Conservation (phyloP, 2,329 filamentous ascomycete genomes). For the Ophiostoma piceae region DNA sequence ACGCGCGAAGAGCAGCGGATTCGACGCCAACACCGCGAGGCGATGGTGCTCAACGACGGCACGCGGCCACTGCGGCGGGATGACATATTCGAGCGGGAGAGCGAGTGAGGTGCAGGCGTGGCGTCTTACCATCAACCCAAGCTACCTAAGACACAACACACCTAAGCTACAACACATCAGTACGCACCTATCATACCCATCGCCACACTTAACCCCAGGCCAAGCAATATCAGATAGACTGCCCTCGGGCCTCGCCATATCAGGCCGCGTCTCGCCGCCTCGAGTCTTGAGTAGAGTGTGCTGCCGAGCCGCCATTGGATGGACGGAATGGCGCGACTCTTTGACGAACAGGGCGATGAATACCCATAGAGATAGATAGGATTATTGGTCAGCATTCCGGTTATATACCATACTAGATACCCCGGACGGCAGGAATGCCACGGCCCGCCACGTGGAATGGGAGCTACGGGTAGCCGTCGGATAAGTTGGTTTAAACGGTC, state of each 20-base stretch:
- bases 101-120: slow-evolving; percentile 37
- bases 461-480: not conserved
- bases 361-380: no score
- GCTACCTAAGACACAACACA: no score
- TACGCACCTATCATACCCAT: no score
- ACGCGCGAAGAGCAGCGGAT: slow-evolving; percentile 61
- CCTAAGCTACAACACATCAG: no score
- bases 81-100: slow-evolving; percentile 70
- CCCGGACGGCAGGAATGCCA: not conserved
- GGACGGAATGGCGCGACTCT: not conserved
- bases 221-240: not conserved
- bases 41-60: slow-evolving; percentile 88
- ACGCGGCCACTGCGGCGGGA: slow-evolving; percentile 64
- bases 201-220: not conserved
- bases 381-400: not conserved
- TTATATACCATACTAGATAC: not conserved
- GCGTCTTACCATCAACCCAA: no score
- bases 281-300: not conserved
- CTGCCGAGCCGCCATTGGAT: slow-evolving; percentile 1
- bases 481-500: not conserved
- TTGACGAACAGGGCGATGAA: no score
- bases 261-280: not conserved
- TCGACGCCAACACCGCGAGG: slow-evolving; percentile 72
- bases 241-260: not conserved
- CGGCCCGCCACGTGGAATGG: not conserved